Percentiles rank a stretch among this genome's conserved stretches.
These are phyloP conservation scores for Lojkania enalia DNA, from an alignment of 2,329 filamentous ascomycete species.

Conservation along the genomic window DNA sequence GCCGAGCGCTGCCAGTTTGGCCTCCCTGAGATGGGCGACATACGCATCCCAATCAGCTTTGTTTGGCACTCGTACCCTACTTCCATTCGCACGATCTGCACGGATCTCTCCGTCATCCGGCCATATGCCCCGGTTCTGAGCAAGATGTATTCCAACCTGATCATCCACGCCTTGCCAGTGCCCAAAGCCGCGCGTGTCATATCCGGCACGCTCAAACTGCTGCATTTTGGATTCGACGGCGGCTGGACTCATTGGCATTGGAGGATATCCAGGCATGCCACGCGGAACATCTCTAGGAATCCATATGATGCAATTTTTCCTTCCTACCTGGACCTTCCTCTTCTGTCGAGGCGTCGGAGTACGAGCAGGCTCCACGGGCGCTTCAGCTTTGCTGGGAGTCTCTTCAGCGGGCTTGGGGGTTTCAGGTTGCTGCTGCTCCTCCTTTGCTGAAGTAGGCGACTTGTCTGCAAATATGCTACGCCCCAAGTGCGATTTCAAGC, in stretches of 20 bases:
- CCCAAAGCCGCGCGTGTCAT: conserved; percentile 70
- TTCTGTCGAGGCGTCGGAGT: conserved; percentile 42
- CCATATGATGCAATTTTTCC: conserved; percentile 51
- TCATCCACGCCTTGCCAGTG: conserved; percentile 54
- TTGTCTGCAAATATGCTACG: conserved; percentile 23
- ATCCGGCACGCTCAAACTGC: conserved; percentile 70
- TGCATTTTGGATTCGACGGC: conserved; percentile 65
- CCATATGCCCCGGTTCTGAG: conserved; percentile 70
- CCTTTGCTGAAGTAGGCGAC: conserved; percentile 24
- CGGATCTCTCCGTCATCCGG: conserved; percentile 64
- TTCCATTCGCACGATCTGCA: conserved; percentile 59
- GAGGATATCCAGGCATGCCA: conserved; percentile 47
- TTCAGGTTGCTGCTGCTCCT: conserved; percentile 17
- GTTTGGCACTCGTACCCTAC: conserved; percentile 70
- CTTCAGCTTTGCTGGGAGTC: conserved; percentile 19
- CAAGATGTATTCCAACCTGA: conserved; percentile 18
- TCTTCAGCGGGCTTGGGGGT: conserved; percentile 24
- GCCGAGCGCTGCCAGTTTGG: conserved; percentile 88
- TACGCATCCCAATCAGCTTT: conserved; percentile 77
- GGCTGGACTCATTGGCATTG: conserved; percentile 49
- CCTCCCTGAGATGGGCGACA: conserved; percentile 80
- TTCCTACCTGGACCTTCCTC: conserved; percentile 51
- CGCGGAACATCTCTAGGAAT: conserved; percentile 49
- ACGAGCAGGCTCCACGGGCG: conserved; percentile 19
- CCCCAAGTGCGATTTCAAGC: conserved; percentile 21